Percentiles rank a stretch among this genome's conserved stretches.
Conservation (phyloP, 2,329 filamentous ascomycete genomes). For the Trichoderma sp. region DNA sequence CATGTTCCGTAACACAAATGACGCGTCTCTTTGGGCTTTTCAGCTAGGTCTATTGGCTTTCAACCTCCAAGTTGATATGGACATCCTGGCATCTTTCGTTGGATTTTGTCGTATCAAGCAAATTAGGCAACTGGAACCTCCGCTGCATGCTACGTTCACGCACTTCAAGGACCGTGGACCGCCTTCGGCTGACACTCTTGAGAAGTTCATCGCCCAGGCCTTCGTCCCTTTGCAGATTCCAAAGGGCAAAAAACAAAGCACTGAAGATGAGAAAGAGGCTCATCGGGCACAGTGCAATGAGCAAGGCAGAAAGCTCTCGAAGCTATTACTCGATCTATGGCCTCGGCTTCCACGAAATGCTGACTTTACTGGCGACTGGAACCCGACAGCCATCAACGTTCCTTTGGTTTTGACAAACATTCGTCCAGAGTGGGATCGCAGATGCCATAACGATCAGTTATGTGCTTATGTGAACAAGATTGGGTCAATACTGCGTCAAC, state of each 20-base stretch:
- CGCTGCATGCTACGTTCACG: slow-evolving; percentile 10
- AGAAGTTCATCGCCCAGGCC: not conserved
- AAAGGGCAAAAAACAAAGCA: too few species aligned
- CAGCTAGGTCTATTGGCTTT: slow-evolving; percentile 29
- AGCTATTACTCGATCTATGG: slow-evolving; percentile 9
- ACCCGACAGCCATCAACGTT: not conserved
- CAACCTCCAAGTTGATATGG: slow-evolving; percentile 1
- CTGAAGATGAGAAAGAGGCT: too few species aligned
- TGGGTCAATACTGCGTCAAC: too few species aligned
- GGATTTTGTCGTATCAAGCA: slow-evolving; percentile 10
- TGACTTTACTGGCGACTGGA: not conserved
- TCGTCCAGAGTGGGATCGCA: slow-evolving; percentile 12
- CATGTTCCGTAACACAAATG: slow-evolving; percentile 1
- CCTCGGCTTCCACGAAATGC: not conserved
- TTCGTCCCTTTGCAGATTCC: too few species aligned
- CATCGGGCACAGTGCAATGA: slow-evolving; percentile 9
- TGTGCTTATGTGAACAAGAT: too few species aligned
- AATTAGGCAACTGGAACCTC: slow-evolving; percentile 19
- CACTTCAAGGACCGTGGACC: slow-evolving; percentile 26
- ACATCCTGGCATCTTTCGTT: slow-evolving; percentile 26
- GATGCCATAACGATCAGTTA: slow-evolving; percentile 8
- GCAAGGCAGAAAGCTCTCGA: slow-evolving; percentile 12
- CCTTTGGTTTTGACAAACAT: not conserved
- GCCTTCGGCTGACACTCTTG: slow-evolving; percentile 5
- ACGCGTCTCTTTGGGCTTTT: slow-evolving; percentile 1